These are phyloP conservation scores for Tolypocladium nubicola DNA, from an alignment of 2,329 filamentous ascomycete species.

Conservation along the genomic window DNA sequence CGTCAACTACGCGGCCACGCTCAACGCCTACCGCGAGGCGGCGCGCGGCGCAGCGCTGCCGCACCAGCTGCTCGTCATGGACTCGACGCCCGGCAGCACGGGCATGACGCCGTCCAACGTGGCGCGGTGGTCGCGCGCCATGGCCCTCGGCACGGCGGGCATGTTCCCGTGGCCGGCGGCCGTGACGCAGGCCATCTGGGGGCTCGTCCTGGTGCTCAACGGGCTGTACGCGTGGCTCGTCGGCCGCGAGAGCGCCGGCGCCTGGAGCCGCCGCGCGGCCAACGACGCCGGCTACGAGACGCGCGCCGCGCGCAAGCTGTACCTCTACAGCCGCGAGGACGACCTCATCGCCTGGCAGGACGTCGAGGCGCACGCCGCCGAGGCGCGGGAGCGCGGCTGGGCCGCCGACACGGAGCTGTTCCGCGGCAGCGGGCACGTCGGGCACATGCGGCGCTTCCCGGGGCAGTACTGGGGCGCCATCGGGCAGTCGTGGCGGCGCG, in stretches of 20 bases:
- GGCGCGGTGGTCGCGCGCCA: slow-evolving; percentile 39
- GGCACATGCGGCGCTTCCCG: slow-evolving; percentile 46
- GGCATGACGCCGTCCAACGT: slow-evolving; percentile 30
- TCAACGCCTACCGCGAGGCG: slow-evolving; percentile 33
- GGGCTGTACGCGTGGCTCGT: slow-evolving; percentile 21
- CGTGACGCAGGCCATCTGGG: slow-evolving; percentile 37
- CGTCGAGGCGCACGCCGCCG: slow-evolving; percentile 41
- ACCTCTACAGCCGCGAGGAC: slow-evolving; percentile 49
- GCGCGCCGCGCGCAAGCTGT: slow-evolving; percentile 33
- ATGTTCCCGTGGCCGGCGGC: slow-evolving; percentile 38
- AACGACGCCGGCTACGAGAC: slow-evolving; percentile 26
- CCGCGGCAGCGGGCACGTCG: slow-evolving; percentile 48
- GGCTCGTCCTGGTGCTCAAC: slow-evolving; percentile 26
- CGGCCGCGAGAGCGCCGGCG: slow-evolving; percentile 28
- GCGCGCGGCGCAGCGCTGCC: slow-evolving; percentile 27
- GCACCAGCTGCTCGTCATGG: slow-evolving; percentile 36
- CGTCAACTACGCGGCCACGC: slow-evolving; percentile 38
- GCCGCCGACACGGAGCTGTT: slow-evolving; percentile 40
- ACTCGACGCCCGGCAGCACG: slow-evolving; percentile 42
- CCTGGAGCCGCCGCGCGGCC: slow-evolving; percentile 24
- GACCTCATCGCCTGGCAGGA: slow-evolving; percentile 44
- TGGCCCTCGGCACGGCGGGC: slow-evolving; percentile 36
- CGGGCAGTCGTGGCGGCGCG: slow-evolving; percentile 12
- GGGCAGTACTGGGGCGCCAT: slow-evolving; percentile 47
- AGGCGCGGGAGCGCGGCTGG: slow-evolving; percentile 37